Percentiles rank a stretch among this genome's conserved stretches.
Evolutionary conservation across 2,329 filamentous ascomycete genomes (phyloP).

Genomic region (Leptodontidium sp.): DNA sequence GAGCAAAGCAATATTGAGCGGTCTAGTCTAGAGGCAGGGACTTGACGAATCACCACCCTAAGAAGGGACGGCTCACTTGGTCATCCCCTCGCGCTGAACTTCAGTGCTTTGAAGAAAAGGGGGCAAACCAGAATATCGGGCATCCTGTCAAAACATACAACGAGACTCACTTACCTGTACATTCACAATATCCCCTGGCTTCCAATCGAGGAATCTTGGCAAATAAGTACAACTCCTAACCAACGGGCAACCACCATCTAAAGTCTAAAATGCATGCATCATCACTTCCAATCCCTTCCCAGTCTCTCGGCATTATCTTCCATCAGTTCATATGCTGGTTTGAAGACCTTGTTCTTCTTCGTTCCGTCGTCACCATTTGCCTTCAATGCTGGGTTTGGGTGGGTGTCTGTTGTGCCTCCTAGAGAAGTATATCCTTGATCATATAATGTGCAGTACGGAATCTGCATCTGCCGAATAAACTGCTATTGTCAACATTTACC

Average conservation of each 20-base stretch:
- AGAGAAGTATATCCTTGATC: constrained; percentile 90
- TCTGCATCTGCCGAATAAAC: constrained; percentile 81
- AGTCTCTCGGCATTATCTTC: constrained; percentile 81
- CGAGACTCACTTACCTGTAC: not conserved
- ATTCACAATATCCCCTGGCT: not conserved
- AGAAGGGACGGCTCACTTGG: not conserved
- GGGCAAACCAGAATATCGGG: not conserved
- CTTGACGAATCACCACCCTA: not conserved
- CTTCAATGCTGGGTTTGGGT: constrained; percentile 82
- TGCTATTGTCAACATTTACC: constrained; percentile 48
- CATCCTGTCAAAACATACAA: not conserved
- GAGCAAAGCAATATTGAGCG: no score
- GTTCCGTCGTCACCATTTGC: constrained; percentile 41
- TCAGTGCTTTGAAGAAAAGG: not conserved
- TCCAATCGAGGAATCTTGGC: not conserved
- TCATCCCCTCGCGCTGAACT: not conserved
- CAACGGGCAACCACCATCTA: constrained; percentile 21
- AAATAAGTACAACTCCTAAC: constrained; percentile 4
- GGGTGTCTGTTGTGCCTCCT: constrained; percentile 89
- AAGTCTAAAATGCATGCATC: constrained; percentile 23
- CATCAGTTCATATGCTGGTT: constrained; percentile 78
- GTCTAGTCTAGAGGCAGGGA: no score
- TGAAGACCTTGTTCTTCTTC: constrained; percentile 56
- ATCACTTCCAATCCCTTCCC: constrained; percentile 67
- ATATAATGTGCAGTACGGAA: constrained; percentile 89